These are phyloP conservation scores for Stephania cephalantha DNA, from an alignment of 164 flowering plant species.

Conservation along the genomic window DNA sequence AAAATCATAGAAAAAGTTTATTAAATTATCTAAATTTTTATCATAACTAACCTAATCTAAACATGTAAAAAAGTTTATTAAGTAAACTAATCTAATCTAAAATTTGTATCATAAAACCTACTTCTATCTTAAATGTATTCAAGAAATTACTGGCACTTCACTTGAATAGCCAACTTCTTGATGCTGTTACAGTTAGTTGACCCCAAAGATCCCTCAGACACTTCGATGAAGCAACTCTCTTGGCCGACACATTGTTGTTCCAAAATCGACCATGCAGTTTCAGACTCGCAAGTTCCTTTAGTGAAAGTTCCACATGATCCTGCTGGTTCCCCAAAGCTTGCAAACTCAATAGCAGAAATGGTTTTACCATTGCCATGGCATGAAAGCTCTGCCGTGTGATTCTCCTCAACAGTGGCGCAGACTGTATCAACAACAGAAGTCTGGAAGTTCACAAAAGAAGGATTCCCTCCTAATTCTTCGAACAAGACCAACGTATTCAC, in stretches of 20 bases:
- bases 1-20: neutral
- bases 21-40: too few relatives aligned
- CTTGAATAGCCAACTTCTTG: conserved; percentile 1
- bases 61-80: too few relatives aligned
- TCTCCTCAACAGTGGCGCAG: conserved; percentile 34
- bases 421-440: conserved; percentile 29
- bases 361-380: conserved; percentile 29
- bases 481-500: conserved; percentile 42
- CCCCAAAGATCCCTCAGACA: conserved; percentile 35
- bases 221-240: conserved; percentile 26
- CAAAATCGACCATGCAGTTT: conserved; percentile 14
- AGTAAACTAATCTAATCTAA: too few relatives aligned
- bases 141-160: neutral
- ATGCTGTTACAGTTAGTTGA: neutral
- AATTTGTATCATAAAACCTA: neutral
- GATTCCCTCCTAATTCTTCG: conserved; percentile 63
- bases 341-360: conserved; percentile 38
- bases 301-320: conserved; percentile 44
- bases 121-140: neutral
- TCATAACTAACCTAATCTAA: too few relatives aligned
- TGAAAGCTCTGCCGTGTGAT: conserved; percentile 31
- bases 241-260: conserved; percentile 44
- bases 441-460: conserved; percentile 33
- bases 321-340: conserved; percentile 44
- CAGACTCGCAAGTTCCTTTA: conserved; percentile 31